Conservation (phyloP, 23 red algal genomes). For the Gracilaria domingensis region DNA sequence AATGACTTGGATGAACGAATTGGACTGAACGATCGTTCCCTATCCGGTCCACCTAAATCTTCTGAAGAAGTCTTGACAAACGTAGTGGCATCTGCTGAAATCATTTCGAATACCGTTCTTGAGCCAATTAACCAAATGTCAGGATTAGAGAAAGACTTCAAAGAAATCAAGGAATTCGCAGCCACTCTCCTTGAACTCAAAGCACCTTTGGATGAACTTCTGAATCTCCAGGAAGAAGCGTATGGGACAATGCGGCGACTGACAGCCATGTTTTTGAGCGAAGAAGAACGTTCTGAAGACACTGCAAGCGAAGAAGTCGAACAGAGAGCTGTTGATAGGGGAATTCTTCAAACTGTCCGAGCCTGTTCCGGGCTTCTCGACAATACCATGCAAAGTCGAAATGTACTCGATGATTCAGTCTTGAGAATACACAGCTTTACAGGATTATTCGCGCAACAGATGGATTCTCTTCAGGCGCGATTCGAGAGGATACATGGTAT, state of each 20-base stretch:
- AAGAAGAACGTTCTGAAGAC: neutral
- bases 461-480: neutral
- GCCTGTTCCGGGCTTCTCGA: neutral
- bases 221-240: slow-evolving; percentile 15
- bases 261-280: neutral
- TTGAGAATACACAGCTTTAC: neutral
- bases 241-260: neutral
- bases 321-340: neutral
- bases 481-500: neutral
- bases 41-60: slow-evolving; percentile 27
- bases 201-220: slow-evolving; percentile 16
- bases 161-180: slow-evolving; percentile 1
- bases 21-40: neutral
- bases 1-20: slow-evolving; percentile 5
- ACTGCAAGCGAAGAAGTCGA: neutral
- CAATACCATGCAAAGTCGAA: neutral
- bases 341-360: slow-evolving; percentile 13
- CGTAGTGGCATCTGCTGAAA: slow-evolving; percentile 6
- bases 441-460: slow-evolving; percentile 3
- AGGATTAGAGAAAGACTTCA: neutral
- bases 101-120: neutral
- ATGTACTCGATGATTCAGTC: neutral
- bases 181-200: neutral
- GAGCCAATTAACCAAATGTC: neutral
- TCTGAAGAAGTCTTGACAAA: slow-evolving; percentile 35